Percentiles rank a stretch among this genome's conserved stretches.
Evolutionary conservation across 2,329 filamentous ascomycete genomes (phyloP).

Genomic region (Colletotrichum lentis): DNA sequence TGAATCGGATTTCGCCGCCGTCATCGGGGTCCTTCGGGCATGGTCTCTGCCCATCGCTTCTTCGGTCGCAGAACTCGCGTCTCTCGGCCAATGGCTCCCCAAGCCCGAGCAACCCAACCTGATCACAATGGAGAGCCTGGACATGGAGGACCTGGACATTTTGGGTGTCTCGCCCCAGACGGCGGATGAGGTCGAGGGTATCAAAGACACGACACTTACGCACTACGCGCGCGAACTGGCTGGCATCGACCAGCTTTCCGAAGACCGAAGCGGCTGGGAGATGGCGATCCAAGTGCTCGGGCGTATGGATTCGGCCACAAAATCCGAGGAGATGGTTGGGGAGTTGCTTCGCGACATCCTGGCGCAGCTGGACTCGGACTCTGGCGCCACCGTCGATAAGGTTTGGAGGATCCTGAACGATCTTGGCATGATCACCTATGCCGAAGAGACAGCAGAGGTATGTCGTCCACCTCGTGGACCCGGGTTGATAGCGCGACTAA

Average conservation of each 20-base stretch:
- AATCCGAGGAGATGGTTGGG: conserved; percentile 77
- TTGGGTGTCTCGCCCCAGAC: conserved; percentile 71
- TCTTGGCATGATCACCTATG: conserved; percentile 80
- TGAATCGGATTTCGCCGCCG: conserved; percentile 81
- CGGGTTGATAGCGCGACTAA: conserved; percentile 40
- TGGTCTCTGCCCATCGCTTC: conserved; percentile 85
- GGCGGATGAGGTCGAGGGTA: conserved; percentile 68
- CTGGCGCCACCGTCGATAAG: conserved; percentile 78
- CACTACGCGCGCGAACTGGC: conserved; percentile 77
- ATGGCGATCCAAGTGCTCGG: conserved; percentile 83
- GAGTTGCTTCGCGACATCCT: conserved; percentile 75
- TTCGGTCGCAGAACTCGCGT: conserved; percentile 83
- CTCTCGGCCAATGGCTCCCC: conserved; percentile 84
- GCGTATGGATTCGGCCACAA: conserved; percentile 76
- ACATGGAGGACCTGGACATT: conserved; percentile 85
- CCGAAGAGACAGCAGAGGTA: conserved; percentile 84
- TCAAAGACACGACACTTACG: conserved; percentile 81
- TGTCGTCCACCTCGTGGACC: conserved; percentile 41
- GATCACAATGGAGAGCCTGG: conserved; percentile 71
- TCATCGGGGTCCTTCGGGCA: conserved; percentile 75
- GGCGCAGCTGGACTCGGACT: conserved; percentile 68
- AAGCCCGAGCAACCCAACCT: conserved; percentile 62
- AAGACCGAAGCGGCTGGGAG: conserved; percentile 81
- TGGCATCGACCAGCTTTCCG: conserved; percentile 59
- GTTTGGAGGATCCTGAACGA: conserved; percentile 80